phyloP scores from a whole-genome alignment of 805 yeast genomes.

The Pichia cabralensis region DNA sequence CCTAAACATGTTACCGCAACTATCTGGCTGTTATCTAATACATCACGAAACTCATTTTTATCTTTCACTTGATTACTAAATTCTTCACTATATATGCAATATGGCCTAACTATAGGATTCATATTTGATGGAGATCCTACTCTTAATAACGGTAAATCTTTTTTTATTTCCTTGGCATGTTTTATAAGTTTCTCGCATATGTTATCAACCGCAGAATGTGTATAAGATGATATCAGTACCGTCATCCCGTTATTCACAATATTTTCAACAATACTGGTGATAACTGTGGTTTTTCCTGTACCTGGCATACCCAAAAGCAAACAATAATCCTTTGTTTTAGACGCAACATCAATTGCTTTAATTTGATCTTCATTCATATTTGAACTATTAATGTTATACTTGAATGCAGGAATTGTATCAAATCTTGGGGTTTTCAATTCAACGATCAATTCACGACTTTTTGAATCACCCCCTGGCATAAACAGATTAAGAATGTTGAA shows the following conservation, averaged over 20 bases:
- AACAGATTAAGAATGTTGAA: constrained; percentile 67
- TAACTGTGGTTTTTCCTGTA: constrained; percentile 89
- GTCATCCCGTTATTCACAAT: constrained; percentile 53
- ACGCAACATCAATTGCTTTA: constrained; percentile 54
- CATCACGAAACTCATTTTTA: constrained; percentile 35
- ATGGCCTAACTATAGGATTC: constrained; percentile 51
- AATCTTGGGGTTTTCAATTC: constrained; percentile 42
- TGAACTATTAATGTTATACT: constrained; percentile 6
- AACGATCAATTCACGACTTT: constrained; percentile 40
- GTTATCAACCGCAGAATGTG: constrained; percentile 95
- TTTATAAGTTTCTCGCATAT: constrained; percentile 60
- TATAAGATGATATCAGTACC: constrained; percentile 74
- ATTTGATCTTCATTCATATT: constrained; percentile 62
- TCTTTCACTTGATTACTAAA: constrained; percentile 20
- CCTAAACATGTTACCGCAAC: constrained; percentile 90
- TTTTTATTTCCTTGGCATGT: constrained; percentile 9
- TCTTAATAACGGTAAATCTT: constrained; percentile 42
- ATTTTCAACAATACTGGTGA: constrained; percentile 59
- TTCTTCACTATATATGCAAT: constrained; percentile 35
- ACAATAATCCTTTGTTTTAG: constrained; percentile 63
- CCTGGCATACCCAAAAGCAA: constrained; percentile 96
- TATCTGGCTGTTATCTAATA: constrained; percentile 49
- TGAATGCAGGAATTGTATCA: constrained; percentile 14
- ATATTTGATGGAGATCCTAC: constrained; percentile 53
- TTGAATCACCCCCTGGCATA: constrained; percentile 33